Percentiles rank a stretch among this genome's conserved stretches.
phyloP scores from a whole-genome alignment of 805 yeast species.

The Yarrowia sp. region DNA sequence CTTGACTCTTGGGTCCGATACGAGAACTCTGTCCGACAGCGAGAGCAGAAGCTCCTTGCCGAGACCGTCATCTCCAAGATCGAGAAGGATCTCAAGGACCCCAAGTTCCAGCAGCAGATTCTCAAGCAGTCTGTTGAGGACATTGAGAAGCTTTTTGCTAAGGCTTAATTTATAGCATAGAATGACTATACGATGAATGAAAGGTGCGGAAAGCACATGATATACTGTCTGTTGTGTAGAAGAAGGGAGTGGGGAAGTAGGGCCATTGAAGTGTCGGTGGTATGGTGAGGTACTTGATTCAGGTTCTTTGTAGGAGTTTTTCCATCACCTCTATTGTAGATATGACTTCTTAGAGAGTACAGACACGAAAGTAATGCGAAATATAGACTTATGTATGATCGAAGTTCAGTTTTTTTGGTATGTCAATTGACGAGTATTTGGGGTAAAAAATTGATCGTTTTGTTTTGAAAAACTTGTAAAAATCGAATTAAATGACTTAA shows the following conservation, averaged over 20 bases:
- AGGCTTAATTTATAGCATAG: conserved; percentile 26
- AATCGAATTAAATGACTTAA: too few species aligned
- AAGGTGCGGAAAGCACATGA: background rate
- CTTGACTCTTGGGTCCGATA: conserved; percentile 99
- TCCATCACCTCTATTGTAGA: too few species aligned
- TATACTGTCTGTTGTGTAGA: background rate
- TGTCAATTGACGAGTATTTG: too few species aligned
- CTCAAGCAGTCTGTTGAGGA: conserved; percentile 90
- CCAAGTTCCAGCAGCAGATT: conserved; percentile 90
- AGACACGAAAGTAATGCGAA: too few species aligned
- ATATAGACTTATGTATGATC: too few species aligned
- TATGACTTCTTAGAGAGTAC: too few species aligned
- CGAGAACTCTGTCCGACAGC: conserved; percentile 93
- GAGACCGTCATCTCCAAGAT: conserved; percentile 83
- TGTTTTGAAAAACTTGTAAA: too few species aligned
- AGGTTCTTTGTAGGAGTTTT: too few species aligned
- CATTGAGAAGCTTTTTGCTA: conserved; percentile 54
- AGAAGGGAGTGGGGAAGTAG: background rate
- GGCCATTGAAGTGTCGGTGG: too few species aligned
- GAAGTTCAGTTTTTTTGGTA: too few species aligned
- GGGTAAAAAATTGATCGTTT: too few species aligned
- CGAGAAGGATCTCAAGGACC: conserved; percentile 73
- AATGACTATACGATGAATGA: conserved; percentile 25
- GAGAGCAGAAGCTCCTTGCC: conserved; percentile 90
- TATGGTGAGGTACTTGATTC: too few species aligned